Percentiles rank a stretch among this genome's conserved stretches.
phyloP scores from a whole-genome alignment of 345 rosid species.

The Aegle marmelos region DNA sequence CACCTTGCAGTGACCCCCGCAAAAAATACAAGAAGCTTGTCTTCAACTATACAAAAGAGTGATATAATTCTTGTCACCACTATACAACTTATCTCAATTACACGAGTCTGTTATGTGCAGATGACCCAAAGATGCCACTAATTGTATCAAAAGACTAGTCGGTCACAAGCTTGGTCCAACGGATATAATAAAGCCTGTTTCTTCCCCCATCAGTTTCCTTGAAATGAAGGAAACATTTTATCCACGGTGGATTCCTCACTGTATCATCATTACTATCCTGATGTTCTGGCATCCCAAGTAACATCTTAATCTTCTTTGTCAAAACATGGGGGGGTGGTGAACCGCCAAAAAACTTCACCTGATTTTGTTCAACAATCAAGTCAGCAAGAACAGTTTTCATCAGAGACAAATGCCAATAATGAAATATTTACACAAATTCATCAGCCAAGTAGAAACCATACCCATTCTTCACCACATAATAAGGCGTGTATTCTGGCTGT shows the following conservation, averaged over 20 bases:
- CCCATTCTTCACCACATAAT: not conserved
- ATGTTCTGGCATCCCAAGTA: conserved; percentile 15
- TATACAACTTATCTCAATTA: not conserved
- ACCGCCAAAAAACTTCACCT: conserved; percentile 2
- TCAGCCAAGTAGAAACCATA: not conserved
- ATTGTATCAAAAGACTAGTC: not conserved
- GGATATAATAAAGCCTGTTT: not conserved
- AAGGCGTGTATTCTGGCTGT: conserved; percentile 16
- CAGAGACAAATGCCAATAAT: not conserved
- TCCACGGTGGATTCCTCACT: conserved; percentile 9
- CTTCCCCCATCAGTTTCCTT: not conserved
- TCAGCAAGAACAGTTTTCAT: not conserved
- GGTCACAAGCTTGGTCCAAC: not conserved
- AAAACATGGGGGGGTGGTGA: not conserved
- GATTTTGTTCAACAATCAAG: not conserved
- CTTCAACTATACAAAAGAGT: not conserved
- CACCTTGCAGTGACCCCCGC: not conserved
- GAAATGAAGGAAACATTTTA: not conserved
- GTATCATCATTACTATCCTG: not conserved
- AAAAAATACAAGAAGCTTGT: conserved; percentile 5
- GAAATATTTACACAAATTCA: not conserved
- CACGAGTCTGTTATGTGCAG: not conserved
- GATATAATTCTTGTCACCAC: not conserved
- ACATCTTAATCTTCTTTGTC: not conserved
- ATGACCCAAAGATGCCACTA: not conserved